A percentile compares a stretch with the other conserved stretches of the same genome.
Evolutionary conservation across 805 yeast species (phyloP).

Genomic region (Lipomyces lipofer): DNA sequence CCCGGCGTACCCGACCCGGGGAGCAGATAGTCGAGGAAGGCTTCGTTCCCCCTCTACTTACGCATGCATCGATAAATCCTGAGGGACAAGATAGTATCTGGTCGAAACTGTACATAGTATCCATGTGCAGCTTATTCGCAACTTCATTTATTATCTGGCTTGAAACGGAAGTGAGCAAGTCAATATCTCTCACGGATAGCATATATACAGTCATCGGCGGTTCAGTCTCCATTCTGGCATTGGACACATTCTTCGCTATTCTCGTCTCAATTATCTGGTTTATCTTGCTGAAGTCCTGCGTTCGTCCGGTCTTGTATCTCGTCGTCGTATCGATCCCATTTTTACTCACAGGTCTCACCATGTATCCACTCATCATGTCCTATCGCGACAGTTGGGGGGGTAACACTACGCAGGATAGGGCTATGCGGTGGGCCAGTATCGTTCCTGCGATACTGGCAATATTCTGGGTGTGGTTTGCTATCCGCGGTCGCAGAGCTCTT

Average conservation of each 20-base stretch:
- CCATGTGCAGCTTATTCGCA: constrained; percentile 36
- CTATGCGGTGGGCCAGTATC: constrained; percentile 39
- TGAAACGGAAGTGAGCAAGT: constrained; percentile 33
- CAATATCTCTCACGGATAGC: constrained; percentile 36
- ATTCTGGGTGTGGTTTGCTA: constrained; percentile 37
- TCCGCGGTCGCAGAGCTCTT: constrained; percentile 34
- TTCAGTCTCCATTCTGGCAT: constrained; percentile 32
- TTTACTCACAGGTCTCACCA: constrained; percentile 32
- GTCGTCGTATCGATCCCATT: constrained; percentile 38
- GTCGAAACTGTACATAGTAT: constrained; percentile 31
- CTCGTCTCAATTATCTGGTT: constrained; percentile 38
- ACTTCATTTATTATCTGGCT: constrained; percentile 38
- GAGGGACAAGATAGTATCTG: constrained; percentile 16
- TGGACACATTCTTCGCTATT: constrained; percentile 34
- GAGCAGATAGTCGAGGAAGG: constrained; percentile 7
- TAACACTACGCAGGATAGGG: constrained; percentile 36
- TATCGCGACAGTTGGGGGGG: constrained; percentile 38
- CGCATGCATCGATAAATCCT: not conserved
- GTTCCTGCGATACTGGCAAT: constrained; percentile 35
- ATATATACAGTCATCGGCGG: constrained; percentile 35
- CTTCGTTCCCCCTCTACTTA: constrained; percentile 10
- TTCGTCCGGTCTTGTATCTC: constrained; percentile 34
- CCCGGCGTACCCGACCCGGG: not conserved
- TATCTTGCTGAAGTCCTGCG: constrained; percentile 33
- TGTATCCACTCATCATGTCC: constrained; percentile 39